These are phyloP conservation scores for Kodamaea hsintzibuensis DNA, from an alignment of 805 yeast genomes.

Conservation along the genomic window DNA sequence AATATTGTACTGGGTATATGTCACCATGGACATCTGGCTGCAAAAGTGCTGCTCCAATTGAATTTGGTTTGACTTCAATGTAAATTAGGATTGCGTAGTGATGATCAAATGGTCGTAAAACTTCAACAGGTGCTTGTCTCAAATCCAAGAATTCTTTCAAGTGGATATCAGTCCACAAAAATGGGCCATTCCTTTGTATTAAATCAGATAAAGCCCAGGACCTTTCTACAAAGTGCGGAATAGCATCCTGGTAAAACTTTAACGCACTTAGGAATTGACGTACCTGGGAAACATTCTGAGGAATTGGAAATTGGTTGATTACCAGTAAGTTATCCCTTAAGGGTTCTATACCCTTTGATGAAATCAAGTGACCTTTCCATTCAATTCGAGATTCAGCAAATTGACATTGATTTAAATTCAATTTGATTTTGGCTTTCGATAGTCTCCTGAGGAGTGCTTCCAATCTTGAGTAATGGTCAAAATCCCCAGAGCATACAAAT, in stretches of 20 bases:
- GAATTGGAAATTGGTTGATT: not conserved
- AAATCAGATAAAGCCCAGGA: not conserved
- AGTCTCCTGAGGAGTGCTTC: not conserved
- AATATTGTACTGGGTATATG: not conserved
- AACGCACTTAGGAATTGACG: not conserved
- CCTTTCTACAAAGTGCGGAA: not conserved
- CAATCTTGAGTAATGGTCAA: not conserved
- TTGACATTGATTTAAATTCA: not conserved
- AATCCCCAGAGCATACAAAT: not conserved
- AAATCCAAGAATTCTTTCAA: not conserved
- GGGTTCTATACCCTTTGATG: not conserved
- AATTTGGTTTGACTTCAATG: not conserved
- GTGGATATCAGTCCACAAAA: not conserved
- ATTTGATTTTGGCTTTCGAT: not conserved
- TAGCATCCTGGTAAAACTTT: slow-evolving; percentile 3
- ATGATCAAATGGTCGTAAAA: not conserved
- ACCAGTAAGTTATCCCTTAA: not conserved
- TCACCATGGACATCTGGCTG: not conserved
- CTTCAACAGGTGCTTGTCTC: not conserved
- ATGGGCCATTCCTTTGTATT: not conserved
- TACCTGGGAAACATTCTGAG: not conserved
- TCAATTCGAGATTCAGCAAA: not conserved
- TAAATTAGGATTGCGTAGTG: not conserved
- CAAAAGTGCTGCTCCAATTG: slow-evolving; percentile 1
- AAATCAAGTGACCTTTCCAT: slow-evolving; percentile 3